Percentiles rank a stretch among this genome's conserved stretches.
Evolutionary conservation across 768 basidiomycete genomes (phyloP).

Genomic region (Myochromella boudieri): DNA sequence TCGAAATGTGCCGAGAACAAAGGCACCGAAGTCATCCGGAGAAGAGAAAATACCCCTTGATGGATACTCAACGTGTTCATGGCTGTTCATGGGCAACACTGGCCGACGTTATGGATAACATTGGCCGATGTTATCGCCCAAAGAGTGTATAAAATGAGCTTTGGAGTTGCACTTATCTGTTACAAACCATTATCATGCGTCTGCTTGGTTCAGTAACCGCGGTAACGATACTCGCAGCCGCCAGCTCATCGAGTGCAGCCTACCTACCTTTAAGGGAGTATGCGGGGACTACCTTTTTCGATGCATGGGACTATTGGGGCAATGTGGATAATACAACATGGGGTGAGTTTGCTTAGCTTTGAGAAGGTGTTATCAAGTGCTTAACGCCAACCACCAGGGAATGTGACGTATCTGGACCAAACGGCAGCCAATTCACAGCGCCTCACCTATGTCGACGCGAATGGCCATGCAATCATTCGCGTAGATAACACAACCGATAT

Average conservation of each 20-base stretch:
- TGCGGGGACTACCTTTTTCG: slow-evolving; percentile 46
- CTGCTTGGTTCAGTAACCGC: neutral
- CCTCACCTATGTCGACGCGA: slow-evolving; percentile 56
- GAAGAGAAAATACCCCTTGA: too few relatives aligned
- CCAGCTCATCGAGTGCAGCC: slow-evolving; percentile 8
- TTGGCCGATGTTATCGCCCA: too few relatives aligned
- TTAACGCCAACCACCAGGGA: neutral
- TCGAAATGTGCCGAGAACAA: too few relatives aligned
- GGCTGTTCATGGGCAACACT: too few relatives aligned
- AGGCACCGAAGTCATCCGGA: too few relatives aligned
- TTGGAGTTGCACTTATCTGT: neutral
- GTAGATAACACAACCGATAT: slow-evolving; percentile 71
- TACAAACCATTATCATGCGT: slow-evolving; percentile 8
- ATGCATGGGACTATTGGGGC: slow-evolving; percentile 51
- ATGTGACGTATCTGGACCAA: slow-evolving; percentile 53
- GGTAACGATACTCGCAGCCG: neutral
- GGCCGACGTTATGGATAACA: too few relatives aligned
- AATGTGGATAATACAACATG: slow-evolving; percentile 43
- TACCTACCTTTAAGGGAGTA: slow-evolving; percentile 44
- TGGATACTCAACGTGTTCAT: too few relatives aligned
- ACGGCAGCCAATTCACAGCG: slow-evolving; percentile 31
- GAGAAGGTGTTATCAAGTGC: neutral
- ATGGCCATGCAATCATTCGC: slow-evolving; percentile 62
- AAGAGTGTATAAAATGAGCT: too few relatives aligned
- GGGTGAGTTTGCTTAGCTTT: slow-evolving; percentile 18